Conservation (phyloP, 225 moss, liverwort and hornwort genomes). For the Pseudisothecium myosuroides region DNA sequence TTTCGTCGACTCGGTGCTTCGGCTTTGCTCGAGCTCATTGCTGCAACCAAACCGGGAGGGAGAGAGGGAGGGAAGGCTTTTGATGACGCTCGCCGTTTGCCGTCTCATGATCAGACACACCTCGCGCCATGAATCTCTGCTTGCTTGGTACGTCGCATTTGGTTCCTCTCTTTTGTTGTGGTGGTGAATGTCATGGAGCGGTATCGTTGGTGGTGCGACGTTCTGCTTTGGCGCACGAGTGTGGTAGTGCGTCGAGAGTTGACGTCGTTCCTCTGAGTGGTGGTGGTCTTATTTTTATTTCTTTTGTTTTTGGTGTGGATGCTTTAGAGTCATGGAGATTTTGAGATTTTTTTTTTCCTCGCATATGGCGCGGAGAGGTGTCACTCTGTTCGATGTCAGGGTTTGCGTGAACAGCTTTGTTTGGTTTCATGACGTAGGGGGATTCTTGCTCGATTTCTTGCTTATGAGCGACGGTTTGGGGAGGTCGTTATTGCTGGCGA, state of each 20-base stretch:
- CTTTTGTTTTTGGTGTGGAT: background rate
- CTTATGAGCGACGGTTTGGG: background rate
- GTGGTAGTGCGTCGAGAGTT: background rate
- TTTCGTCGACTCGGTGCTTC: background rate
- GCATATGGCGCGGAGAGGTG: background rate
- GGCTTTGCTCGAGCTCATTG: background rate
- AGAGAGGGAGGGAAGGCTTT: background rate
- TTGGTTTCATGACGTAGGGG: background rate
- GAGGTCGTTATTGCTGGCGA: background rate
- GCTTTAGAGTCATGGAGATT: background rate
- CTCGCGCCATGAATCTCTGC: slow-evolving; percentile 81
- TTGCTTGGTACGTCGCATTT: slow-evolving; percentile 55
- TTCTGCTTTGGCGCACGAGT: background rate
- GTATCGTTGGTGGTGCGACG: background rate
- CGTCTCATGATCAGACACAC: slow-evolving; percentile 13
- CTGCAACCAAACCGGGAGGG: background rate
- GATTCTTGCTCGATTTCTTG: background rate
- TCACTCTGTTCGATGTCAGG: background rate
- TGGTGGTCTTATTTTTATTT: background rate
- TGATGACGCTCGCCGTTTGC: slow-evolving; percentile 16
- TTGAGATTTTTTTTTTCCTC: background rate
- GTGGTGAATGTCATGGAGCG: background rate
- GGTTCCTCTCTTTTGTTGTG: background rate
- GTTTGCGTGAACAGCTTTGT: background rate
- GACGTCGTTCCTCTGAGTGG: background rate